Evolutionary conservation across 345 rosid genomes (phyloP), one percentile per base, ranked within the genome.

Genomic region (Rubroshorea leprosula): DNA sequence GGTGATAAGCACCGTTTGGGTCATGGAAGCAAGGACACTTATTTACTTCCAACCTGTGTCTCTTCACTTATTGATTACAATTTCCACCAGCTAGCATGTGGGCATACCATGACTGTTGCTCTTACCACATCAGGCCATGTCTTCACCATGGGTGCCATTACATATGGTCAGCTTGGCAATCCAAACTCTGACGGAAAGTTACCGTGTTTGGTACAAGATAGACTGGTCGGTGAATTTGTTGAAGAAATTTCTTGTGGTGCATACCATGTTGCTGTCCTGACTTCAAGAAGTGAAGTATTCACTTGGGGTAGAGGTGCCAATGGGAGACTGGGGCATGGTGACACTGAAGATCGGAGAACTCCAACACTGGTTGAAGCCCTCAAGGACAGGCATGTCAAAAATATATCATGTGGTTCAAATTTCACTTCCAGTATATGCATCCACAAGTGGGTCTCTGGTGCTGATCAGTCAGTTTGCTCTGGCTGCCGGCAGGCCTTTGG

Each of bases 121-220:
- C 97, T 93, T 44, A 93, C 99, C 0, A 83, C 94, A 57, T 93
- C 99, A 5, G 97, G 99, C 38, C 94, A 93, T 62, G 86, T 93
- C 31, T 93, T 93, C 60, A 80, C 91, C 6, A 82, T 89, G 94
- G 99, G 99, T 35, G 73, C 92, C 43, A 75, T 81, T 21, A 70
- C 83, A 23, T 46, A 75, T 67, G 99, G 97, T 39, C 97, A 93
- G 68, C 79, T 89, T 10, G 97, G 97, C 18, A 85, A 69, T 68
- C 77, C 91, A 0, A 63, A 5, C 51, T 66, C 97, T 0, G 84
- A 85, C 64, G 97, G 97, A 64, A 93, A 82, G 57, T 9, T 72
- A 8, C 97, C 97, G 51, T 74, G 78, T 56, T 72, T 89, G 57
- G 94, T 93, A 50, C 97, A 87, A 84, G 95, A 89, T 54, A 74